Base-by-base conservation (phyloP, 129 eudicot genomes). In the Gnaphalium uliginosum region DNA sequence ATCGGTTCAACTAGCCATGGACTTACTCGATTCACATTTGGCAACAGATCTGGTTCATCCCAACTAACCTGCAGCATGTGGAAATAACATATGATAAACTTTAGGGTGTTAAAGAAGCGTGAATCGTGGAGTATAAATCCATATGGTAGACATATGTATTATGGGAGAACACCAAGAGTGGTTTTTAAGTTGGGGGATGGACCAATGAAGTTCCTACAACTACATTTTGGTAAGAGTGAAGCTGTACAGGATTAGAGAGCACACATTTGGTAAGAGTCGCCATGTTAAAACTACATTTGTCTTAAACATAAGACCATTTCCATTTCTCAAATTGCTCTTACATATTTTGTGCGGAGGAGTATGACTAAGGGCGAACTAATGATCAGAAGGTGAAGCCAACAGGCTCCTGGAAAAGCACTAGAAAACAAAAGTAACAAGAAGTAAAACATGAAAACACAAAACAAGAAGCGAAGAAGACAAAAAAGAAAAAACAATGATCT, bases 1-100 rank as follows among this genome's bases (percentile, higher is more conserved):
- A 90, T 90, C 77, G 83, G 32, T 56, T 93, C 98, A 39, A 93
- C 96, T 27, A 90, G 74, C 98, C 98, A 93, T 43, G 98, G 98
- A 87, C 88, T 93, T 51, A 93, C 96, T 43, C 95, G 68, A 79
- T 90, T 90, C 83, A 93, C 98, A 74, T 88, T 90, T 69, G 90
- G 95, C 70, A 93, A 78, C 19, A 90, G 83, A 48, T 90, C 96
- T 0, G 96, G 96, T 85, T 93, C 98, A 76, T 90, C 96, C 96
- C 96, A 93, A 13, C 79, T 79, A 65, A 92, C 98, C 98, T 92
- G 85, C 63, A 73, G 19, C 43, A 57, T 61, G 71, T 19, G 13
- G 30, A 33, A 71, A 32, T 62, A 48, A 25, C 60, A 54, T n/a
- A 54, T 51, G 57, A 51, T 51, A 51, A 18, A 51, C 6, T 51